Evolutionary conservation across 805 yeast genomes (phyloP), one percentile per base, ranked within the genome.

Genomic region (Cyberlindnera maclurae): DNA sequence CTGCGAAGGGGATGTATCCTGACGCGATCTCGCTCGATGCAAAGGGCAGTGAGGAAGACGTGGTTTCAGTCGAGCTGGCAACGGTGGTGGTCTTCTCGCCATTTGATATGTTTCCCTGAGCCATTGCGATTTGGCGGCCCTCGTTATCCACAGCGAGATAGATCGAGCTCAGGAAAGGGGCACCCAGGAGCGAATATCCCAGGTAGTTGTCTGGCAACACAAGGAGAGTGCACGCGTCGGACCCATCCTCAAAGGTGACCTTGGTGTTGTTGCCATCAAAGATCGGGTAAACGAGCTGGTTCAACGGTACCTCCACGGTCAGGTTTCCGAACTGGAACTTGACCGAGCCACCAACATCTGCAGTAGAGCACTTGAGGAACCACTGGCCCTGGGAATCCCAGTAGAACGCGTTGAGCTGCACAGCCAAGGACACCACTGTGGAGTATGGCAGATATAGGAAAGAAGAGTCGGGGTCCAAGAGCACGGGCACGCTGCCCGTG

Each of bases 361-460:
- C 68, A 12, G 80, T 60, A 11, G 70, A 59, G 60, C 93, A 83
- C 41, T 71, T 71, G 12, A 79, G 79, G 12, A 80, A 49, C 90
- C 90, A 83, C 13, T 68, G 63, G 6, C 65, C 51, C 5, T 64
- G 62, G n/a, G 39, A 42, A 4, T 60, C 55, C 3, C 72, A 67
- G 52, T 74, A 83, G 45, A 67, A 72, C 0, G 90, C 90, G 50
- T 79, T 78, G 29, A 79, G 61, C 57, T 83, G 89, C 18, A 82
- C 65, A 0, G 89, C 86, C 24, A 83, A 58, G 47, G 73, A 74
- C 36, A 82, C 65, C 31, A 83, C 62, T 5, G 74, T 54, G 33
- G 71, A 68, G 30, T 70, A 59, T 0, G 90, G 90, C 27, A 83
- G 54, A 51, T 63, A 71, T 22, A 66, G 67, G 54, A 59, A 71